These are phyloP conservation scores for Kregervanrija pseudodelftensis DNA, from an alignment of 805 yeast species.

Conservation along the genomic window DNA sequence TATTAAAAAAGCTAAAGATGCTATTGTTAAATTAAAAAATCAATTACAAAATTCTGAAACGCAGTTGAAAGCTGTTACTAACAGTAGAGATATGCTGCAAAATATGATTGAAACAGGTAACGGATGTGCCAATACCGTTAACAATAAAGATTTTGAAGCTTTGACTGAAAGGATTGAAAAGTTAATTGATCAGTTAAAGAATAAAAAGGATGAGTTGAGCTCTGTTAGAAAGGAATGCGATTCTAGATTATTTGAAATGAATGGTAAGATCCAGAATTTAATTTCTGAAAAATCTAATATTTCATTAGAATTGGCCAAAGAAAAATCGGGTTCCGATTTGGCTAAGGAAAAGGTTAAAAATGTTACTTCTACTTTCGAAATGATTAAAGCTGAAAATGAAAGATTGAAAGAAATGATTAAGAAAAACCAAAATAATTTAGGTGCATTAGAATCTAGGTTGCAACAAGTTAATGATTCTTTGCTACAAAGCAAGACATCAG, in stretches of 20 bases:
- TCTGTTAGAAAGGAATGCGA: slow-evolving; percentile 34
- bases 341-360: slow-evolving; percentile 44
- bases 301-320: slow-evolving; percentile 43
- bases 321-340: slow-evolving; percentile 47
- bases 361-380: slow-evolving; percentile 32
- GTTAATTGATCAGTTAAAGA: slow-evolving; percentile 25
- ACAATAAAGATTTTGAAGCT: slow-evolving; percentile 11
- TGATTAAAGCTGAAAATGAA: slow-evolving; percentile 37
- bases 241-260: slow-evolving; percentile 41
- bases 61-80: slow-evolving; percentile 45
- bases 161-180: slow-evolving; percentile 19
- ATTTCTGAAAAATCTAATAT: slow-evolving; percentile 39
- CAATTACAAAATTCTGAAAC: slow-evolving; percentile 46
- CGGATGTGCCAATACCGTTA: slow-evolving; percentile 3
- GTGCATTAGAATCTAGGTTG: slow-evolving; percentile 42
- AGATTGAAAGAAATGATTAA: slow-evolving; percentile 35
- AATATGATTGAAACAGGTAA: slow-evolving; percentile 27
- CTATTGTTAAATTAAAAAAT: slow-evolving; percentile 54
- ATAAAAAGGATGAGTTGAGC: slow-evolving; percentile 33
- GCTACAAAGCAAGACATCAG: slow-evolving; percentile 40
- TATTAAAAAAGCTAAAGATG: slow-evolving; percentile 47
- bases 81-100: slow-evolving; percentile 64
- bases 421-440: slow-evolving; percentile 34
- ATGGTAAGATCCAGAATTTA: slow-evolving; percentile 35
- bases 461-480: slow-evolving; percentile 48